These are phyloP conservation scores for Echites panduratus DNA, from an alignment of 257 asterid genomes.

Conservation along the genomic window DNA sequence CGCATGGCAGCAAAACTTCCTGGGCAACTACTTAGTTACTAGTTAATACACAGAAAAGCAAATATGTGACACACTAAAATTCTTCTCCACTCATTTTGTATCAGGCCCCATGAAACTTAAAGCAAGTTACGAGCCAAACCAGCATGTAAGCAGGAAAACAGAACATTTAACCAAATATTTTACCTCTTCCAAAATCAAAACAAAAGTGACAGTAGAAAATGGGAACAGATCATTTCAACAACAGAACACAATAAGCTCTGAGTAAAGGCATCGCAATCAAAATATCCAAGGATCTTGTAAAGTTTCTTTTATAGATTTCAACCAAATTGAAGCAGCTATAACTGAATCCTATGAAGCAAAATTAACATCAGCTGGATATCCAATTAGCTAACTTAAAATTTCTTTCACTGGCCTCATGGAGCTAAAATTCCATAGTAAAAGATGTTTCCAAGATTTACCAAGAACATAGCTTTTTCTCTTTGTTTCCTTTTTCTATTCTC, in stretches of 20 bases:
- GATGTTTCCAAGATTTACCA: neutral
- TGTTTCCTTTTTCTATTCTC: neutral
- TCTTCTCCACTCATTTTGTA: neutral
- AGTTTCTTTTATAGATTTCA: neutral
- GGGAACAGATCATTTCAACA: neutral
- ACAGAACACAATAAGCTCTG: neutral
- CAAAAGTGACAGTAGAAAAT: neutral
- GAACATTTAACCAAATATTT: neutral
- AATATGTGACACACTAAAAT: neutral
- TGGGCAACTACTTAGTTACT: neutral
- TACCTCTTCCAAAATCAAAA: neutral
- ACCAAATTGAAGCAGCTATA: neutral
- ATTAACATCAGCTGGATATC: neutral
- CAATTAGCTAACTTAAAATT: neutral
- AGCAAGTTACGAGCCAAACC: neutral
- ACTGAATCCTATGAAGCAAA: neutral
- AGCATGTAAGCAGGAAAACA: neutral
- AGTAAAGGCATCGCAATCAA: neutral
- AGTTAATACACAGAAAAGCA: neutral
- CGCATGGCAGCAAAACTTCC: neutral
- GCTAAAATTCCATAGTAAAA: neutral
- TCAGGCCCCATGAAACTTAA: neutral
- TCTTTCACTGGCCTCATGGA: neutral
- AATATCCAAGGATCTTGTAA: neutral
- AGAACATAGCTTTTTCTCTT: neutral